Evolutionary conservation across 2,329 filamentous ascomycete species (phyloP), one percentile per base, ranked within the genome.

Genomic region (Arthrocladium fulminans): DNA sequence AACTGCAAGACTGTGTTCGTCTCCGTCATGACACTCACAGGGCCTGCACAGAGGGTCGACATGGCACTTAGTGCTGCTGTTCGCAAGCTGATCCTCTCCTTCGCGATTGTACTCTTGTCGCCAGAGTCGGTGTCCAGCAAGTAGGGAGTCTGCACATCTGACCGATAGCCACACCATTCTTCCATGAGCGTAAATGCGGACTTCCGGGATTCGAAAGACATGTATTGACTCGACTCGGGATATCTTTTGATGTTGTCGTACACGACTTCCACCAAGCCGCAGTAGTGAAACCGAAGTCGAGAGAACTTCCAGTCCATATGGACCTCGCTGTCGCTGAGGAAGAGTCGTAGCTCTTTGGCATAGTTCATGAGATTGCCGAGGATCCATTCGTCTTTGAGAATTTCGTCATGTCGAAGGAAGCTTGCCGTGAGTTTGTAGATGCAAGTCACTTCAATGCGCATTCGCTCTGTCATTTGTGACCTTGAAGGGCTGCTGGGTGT

Each of bases 161-260:
- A 38, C 20, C 22, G 44, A 27, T 47, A 47, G 2, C 92, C 92
- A 63, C 92, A 98, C 94, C 94, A 98, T 56, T 97, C 90, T 66
- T 98, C 92, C 89, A 98, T 97, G 41, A 98, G 71, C 0, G 89
- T 83, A 62, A 98, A 98, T 0, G 90, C 86, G 3, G 92, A 96
- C 63, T 96, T 95, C 34, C 94, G 77, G 10, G 89, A 87, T 64
- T 98, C 92, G 61, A 98, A 98, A 0, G 92, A 89, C 80, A 98
- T 92, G 90, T 92, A 98, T 25, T 88, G 79, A 3, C 87, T 83
- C 1, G 88, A 85, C 51, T 96, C 87, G 52, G 81, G 82, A 0
- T 88, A 88, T 45, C 83, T 79, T 57, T 90, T 92, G 58, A 96
- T 88, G 4, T 87, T 88, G 57, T 94, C 87, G 56, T 95, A 98